Percentiles rank a stretch among this genome's conserved stretches.
Evolutionary conservation across 225 moss, liverwort and hornwort species (phyloP).

Genomic region (Sphagnum contortum): DNA sequence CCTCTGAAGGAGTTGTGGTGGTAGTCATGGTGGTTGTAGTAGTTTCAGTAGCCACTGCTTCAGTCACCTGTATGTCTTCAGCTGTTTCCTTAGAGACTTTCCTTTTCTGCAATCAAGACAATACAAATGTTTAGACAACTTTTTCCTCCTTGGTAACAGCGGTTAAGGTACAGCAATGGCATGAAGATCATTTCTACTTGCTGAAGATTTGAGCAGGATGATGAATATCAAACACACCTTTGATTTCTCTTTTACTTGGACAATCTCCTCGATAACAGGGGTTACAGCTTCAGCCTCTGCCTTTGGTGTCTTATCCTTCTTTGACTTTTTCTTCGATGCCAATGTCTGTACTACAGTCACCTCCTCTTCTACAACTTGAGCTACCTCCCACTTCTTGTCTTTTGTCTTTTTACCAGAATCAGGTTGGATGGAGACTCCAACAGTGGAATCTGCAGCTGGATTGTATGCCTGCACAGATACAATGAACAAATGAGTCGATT

Average conservation of each 20-base stretch:
- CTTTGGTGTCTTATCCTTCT: slow-evolving; percentile 1
- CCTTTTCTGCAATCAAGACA: slow-evolving; percentile 15
- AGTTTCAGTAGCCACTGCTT: slow-evolving; percentile 19
- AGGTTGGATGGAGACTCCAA: slow-evolving; percentile 4
- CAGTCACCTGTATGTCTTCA: slow-evolving; percentile 1
- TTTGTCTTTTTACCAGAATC: neutral
- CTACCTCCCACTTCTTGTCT: slow-evolving; percentile 10
- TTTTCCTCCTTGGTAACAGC: no score
- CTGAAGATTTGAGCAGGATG: no score
- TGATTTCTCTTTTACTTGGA: no score
- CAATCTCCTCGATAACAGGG: neutral
- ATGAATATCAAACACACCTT: no score
- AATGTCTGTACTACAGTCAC: neutral
- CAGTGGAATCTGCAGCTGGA: slow-evolving; percentile 54
- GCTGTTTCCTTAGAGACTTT: slow-evolving; percentile 31
- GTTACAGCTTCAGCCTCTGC: no score
- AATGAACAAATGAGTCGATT: no score
- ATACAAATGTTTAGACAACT: no score
- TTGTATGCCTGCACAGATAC: slow-evolving; percentile 38
- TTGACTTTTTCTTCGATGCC: neutral
- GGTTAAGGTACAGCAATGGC: no score
- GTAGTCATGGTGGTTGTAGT: neutral
- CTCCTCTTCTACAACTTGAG: no score
- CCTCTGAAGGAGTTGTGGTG: slow-evolving; percentile 3
- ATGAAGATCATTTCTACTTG: no score